Conservation (phyloP, 805 yeast genomes). For the Candida orba region DNA sequence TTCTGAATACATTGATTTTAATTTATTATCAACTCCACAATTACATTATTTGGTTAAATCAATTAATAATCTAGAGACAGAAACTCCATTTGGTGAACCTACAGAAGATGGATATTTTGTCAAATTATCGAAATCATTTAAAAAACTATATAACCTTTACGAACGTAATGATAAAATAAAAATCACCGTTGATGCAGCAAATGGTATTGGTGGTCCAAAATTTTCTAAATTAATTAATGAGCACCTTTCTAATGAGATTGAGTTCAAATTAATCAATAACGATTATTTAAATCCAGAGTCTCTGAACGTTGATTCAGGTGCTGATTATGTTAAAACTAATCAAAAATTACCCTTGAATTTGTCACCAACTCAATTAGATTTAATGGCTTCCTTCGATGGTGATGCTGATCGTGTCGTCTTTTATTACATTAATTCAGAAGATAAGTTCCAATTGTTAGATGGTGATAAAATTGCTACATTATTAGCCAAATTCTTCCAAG, state of each 20-base stretch:
- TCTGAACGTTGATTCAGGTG: conserved; percentile 82
- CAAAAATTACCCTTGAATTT: conserved; percentile 69
- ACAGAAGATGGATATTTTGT: conserved; percentile 63
- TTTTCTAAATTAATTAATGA: conserved; percentile 39
- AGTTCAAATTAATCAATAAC: conserved; percentile 46
- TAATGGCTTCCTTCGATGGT: conserved; percentile 88
- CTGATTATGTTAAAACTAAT: conserved; percentile 89
- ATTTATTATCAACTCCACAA: conserved; percentile 87
- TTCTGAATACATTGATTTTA: conserved; percentile 45
- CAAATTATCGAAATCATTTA: conserved; percentile 52
- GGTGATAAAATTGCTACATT: conserved; percentile 92
- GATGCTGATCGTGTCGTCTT: conserved; percentile 94
- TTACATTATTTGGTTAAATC: conserved; percentile 79
- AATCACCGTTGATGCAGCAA: conserved; percentile 82
- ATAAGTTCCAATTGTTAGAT: conserved; percentile 56
- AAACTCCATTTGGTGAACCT: conserved; percentile 47
- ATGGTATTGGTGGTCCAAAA: conserved; percentile 93
- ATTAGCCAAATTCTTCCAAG: conserved; percentile 60
- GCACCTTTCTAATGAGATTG: conserved; percentile 34
- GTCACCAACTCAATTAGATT: conserved; percentile 33
- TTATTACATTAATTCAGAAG: conserved; percentile 42
- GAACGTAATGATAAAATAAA: conserved; percentile 24
- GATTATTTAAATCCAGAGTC: conserved; percentile 43
- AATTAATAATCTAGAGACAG: conserved; percentile 45
- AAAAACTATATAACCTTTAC: conserved; percentile 31